Conservation (phyloP, 106 monocot genomes). For the Dactylorhiza incarnata region DNA sequence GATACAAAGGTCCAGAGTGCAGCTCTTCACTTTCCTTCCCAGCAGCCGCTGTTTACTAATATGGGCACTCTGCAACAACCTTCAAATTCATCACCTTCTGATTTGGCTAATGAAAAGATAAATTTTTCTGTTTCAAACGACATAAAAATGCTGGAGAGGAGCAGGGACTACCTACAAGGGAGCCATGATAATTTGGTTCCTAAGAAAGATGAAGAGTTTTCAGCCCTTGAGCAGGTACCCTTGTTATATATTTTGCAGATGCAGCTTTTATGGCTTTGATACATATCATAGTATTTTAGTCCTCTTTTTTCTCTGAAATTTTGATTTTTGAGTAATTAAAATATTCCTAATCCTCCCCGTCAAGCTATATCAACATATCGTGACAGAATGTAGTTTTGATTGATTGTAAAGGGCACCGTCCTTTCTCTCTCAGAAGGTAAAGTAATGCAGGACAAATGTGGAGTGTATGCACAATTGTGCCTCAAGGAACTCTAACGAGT, state of each 20-base stretch:
- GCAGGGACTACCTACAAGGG: constrained; percentile 13
- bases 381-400: neutral
- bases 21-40: constrained; percentile 23
- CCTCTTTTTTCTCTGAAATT: neutral
- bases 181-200: constrained; percentile 17
- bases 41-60: constrained; percentile 12
- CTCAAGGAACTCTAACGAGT: too few species aligned
- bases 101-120: constrained; percentile 15
- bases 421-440: neutral
- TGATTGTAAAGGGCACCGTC: neutral
- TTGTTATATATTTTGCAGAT: neutral
- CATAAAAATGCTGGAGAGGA: constrained; percentile 4
- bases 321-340: neutral
- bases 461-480: too few species aligned
- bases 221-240: constrained; percentile 80
- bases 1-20: constrained; percentile 18
- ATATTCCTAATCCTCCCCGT: neutral
- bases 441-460: too few species aligned
- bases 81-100: constrained; percentile 10
- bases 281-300: neutral
- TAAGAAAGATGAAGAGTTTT: constrained; percentile 77
- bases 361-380: neutral
- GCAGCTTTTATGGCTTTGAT: neutral
- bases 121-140: constrained; percentile 20
- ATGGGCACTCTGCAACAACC: constrained; percentile 9